A percentile compares a stretch with the other conserved stretches of the same genome.
Evolutionary conservation across 2,329 filamentous ascomycete species (phyloP).

Genomic region (Botrytis deweyae): DNA sequence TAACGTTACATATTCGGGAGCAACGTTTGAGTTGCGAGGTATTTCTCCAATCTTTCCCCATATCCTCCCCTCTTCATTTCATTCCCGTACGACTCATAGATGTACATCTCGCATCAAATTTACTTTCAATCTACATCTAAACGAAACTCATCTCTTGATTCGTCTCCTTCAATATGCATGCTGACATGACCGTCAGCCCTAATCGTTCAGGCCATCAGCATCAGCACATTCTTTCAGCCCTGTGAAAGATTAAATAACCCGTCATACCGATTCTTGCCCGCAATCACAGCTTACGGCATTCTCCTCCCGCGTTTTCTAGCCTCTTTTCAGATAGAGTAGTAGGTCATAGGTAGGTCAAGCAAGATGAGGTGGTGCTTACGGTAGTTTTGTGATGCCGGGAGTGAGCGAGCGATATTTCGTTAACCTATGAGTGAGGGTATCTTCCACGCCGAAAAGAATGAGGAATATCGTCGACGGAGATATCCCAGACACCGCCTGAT

Average conservation of each 20-base stretch:
- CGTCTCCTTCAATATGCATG: constrained; percentile 5
- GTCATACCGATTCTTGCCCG: not conserved
- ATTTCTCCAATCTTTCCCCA: not conserved
- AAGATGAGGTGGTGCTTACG: constrained; percentile 7
- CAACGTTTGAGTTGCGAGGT: not conserved
- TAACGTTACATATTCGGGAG: not conserved
- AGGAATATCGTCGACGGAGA: not conserved
- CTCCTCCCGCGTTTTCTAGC: not conserved
- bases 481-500: not conserved
- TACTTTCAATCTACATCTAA: not conserved
- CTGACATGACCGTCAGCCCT: constrained; percentile 26
- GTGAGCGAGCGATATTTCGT: not conserved
- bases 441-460: not conserved
- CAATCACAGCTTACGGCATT: not conserved
- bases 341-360: not conserved
- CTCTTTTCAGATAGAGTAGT: not conserved
- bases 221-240: constrained; percentile 18
- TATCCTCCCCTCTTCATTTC: not conserved
- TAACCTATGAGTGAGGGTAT: not conserved
- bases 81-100: not conserved
- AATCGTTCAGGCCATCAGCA: constrained; percentile 13
- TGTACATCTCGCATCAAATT: not conserved
- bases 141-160: not conserved
- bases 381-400: constrained; percentile 1
- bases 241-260: not conserved